These are phyloP conservation scores for Nannochloris sp. DNA, from an alignment of 139 green algal genomes.

Conservation along the genomic window DNA sequence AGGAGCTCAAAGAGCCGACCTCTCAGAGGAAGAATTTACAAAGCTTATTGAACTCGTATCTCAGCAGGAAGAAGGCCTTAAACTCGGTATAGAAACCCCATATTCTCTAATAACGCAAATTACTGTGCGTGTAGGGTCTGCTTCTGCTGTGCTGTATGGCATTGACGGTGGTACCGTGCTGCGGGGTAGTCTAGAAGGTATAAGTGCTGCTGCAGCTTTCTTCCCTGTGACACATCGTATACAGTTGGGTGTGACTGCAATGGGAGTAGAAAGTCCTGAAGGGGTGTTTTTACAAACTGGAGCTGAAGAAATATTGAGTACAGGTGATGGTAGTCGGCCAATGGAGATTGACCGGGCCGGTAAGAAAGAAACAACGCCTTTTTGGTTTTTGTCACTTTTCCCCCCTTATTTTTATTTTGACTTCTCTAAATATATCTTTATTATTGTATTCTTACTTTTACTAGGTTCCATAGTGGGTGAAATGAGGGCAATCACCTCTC, in stretches of 20 bases:
- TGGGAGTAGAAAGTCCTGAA: conserved; percentile 50
- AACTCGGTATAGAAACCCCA: conserved; percentile 35
- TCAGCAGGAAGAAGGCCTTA: conserved; percentile 43
- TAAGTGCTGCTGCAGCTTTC: conserved; percentile 16
- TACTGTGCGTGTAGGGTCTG: conserved; percentile 27
- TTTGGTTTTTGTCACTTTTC: neutral
- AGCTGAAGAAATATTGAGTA: neutral
- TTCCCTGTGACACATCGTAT: conserved; percentile 49
- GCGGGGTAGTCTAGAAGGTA: conserved; percentile 24
- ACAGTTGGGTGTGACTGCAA: conserved; percentile 35
- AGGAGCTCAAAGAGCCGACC: neutral
- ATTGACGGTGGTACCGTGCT: conserved; percentile 29
- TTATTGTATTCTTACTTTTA: neutral
- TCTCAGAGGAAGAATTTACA: conserved; percentile 61
- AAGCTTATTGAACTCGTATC: conserved; percentile 63
- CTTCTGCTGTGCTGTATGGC: conserved; percentile 37
- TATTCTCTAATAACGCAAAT: conserved; percentile 42
- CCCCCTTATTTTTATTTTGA: neutral
- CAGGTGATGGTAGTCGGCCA: neutral
- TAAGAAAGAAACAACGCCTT: neutral
- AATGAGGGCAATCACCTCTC: neutral
- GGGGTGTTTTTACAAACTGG: conserved; percentile 61
- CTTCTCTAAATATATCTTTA: neutral
- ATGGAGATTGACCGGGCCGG: neutral
- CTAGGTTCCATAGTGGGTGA: neutral